These are phyloP conservation scores for Emydomyces testavorans DNA, from an alignment of 2,329 filamentous ascomycete species.

Conservation along the genomic window DNA sequence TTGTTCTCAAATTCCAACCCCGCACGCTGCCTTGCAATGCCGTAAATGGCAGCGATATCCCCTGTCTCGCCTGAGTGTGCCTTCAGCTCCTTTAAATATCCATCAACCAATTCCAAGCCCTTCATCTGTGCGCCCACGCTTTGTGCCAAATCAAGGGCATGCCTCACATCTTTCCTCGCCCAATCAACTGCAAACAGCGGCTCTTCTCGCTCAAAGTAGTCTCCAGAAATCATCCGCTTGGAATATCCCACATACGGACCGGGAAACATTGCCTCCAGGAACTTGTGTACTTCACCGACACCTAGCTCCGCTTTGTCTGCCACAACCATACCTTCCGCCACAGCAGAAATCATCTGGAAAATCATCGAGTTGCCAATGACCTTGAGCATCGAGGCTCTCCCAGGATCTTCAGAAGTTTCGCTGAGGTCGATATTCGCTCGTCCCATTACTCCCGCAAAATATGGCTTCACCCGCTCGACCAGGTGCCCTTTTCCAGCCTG, in stretches of 20 bases:
- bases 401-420: conserved; percentile 47
- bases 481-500: conserved; percentile 53
- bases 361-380: conserved; percentile 81
- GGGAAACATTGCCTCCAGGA: conserved; percentile 62
- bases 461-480: conserved; percentile 56
- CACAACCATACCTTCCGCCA: conserved; percentile 65
- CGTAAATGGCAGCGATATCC: conserved; percentile 75
- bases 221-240: conserved; percentile 59
- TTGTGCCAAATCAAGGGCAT: conserved; percentile 58
- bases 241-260: conserved; percentile 66
- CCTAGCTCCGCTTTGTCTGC: conserved; percentile 74
- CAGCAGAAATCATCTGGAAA: conserved; percentile 65
- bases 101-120: conserved; percentile 56
- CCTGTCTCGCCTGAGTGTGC: conserved; percentile 57
- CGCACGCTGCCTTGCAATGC: conserved; percentile 60
- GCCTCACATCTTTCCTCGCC: conserved; percentile 68
- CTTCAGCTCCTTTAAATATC: conserved; percentile 57
- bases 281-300: conserved; percentile 55
- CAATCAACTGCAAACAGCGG: conserved; percentile 77
- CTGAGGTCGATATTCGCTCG: conserved; percentile 56
- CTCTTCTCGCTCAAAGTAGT: conserved; percentile 62
- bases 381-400: conserved; percentile 61
- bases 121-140: conserved; percentile 50
- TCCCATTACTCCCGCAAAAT: conserved; percentile 60
- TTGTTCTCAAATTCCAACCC: conserved; percentile 67